Percentiles rank a stretch among this genome's conserved stretches.
Conservation (phyloP, 371 early-diverging fungal genomes). For the Parasitella parasitica region DNA sequence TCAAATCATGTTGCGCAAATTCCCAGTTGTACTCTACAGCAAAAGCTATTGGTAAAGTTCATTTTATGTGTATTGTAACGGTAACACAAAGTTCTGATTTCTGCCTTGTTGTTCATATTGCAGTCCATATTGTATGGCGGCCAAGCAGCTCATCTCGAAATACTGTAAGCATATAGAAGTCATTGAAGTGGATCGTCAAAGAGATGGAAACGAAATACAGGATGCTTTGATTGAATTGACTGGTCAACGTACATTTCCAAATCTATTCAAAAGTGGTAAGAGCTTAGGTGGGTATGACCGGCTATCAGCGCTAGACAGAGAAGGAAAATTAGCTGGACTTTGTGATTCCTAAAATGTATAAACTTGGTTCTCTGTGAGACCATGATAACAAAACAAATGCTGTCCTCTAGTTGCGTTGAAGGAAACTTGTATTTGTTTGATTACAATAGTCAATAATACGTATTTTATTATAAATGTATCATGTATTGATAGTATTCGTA, state of each 20-base stretch:
- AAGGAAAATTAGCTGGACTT: conserved; percentile 34
- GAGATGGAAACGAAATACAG: conserved; percentile 32
- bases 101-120: conserved; percentile 2
- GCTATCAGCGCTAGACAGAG: conserved; percentile 35
- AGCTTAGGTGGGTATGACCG: conserved; percentile 51
- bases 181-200: conserved; percentile 42
- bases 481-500: too few species aligned
- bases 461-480: too few species aligned
- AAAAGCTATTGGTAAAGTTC: conserved; percentile 66
- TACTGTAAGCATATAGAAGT: conserved; percentile 36
- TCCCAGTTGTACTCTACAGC: conserved; percentile 57
- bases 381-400: background rate
- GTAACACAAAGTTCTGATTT: background rate
- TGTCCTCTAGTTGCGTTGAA: too few species aligned
- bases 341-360: background rate
- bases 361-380: background rate
- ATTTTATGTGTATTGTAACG: background rate
- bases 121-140: conserved; percentile 52
- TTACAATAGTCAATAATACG: background rate
- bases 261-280: conserved; percentile 40
- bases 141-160: conserved; percentile 50
- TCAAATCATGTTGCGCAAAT: conserved; percentile 37
- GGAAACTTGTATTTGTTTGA: background rate
- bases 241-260: conserved; percentile 46
- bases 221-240: conserved; percentile 30